Evolutionary conservation across 176 grass and related monocot genomes (phyloP).

Genomic region (Tillandsia fasciculata): DNA sequence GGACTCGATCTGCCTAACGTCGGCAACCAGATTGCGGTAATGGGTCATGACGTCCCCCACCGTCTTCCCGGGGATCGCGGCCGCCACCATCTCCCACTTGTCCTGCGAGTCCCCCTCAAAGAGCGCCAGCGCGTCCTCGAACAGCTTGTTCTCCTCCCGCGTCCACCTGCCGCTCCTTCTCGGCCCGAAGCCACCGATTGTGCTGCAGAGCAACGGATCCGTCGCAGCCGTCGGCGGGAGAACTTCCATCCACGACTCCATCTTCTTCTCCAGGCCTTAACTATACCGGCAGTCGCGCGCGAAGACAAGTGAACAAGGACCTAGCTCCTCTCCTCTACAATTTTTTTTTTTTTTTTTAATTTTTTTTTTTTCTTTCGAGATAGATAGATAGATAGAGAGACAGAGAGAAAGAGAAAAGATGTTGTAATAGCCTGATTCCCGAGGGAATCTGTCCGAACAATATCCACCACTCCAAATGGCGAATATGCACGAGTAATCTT

Average conservation of each 20-base stretch:
- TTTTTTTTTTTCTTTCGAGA: no score
- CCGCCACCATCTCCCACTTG: conserved; percentile 61
- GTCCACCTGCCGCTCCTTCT: conserved; percentile 32
- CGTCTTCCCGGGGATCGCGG: conserved; percentile 53
- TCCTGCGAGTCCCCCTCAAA: conserved; percentile 44
- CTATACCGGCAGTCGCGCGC: no score
- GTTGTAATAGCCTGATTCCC: not conserved
- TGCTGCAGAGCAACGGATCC: conserved; percentile 30
- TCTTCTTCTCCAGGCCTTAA: conserved; percentile 37
- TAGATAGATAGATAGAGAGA: not conserved
- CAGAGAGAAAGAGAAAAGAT: not conserved
- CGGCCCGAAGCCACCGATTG: conserved; percentile 6
- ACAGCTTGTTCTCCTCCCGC: conserved; percentile 75
- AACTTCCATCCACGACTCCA: conserved; percentile 58
- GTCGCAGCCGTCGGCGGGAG: conserved; percentile 27
- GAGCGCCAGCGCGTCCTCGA: conserved; percentile 57
- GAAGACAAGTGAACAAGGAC: no score
- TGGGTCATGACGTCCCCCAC: conserved; percentile 48
- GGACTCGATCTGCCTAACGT: conserved; percentile 65
- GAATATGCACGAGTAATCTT: not conserved
- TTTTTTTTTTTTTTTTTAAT: no score
- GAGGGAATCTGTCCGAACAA: not conserved
- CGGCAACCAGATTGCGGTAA: conserved; percentile 51
- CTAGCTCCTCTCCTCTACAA: no score
- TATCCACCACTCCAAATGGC: not conserved